Evolutionary conservation across 2,329 filamentous ascomycete species (phyloP), one percentile per base, ranked within the genome.

Genomic region (Leptographium procerum): DNA sequence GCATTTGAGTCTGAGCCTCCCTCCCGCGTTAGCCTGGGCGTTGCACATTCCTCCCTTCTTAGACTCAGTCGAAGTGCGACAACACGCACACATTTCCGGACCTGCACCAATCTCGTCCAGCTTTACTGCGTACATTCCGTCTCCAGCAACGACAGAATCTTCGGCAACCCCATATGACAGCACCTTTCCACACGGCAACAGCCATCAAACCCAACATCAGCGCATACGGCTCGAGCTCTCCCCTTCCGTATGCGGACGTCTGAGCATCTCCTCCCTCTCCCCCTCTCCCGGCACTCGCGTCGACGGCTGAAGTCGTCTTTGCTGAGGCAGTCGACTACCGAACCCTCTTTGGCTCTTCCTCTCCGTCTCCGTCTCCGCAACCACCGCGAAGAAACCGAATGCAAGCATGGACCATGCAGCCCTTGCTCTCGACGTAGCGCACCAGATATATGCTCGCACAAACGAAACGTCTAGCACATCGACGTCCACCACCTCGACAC

Each of bases 401-500:
- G n/a, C n/a, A n/a, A 59, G 63, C 59, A 69, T 69, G 68, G 67
- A 69, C 22, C 62, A 55, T 48, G 60, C 65, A 65, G 66, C 63
- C 3, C 61, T 64, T 11, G 61, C 65, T 51, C 64, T 71, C 57
- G 61, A 63, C 45, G 61, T 65, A 59, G 73, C 72, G 45, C 68
- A 75, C 62, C 61, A 72, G 53, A 59, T 76, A 13, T 78, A 78
- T 60, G 71, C 73, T 57, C 72, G 78, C 57, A 70, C 72, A 11
- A 72, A 75, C 64, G 66, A 69, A 57, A 62, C 65, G 56, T 62
- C 60, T 1, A 47, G 57, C 16, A 48, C 53, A 3, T 43, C 55
- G 13, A n/a, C 52, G 52, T 52, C n/a, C 60, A 65, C 14, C 62
- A 65, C 24, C 0, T 8, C 24, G 1, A 34, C 29, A 3, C 72